Evolutionary conservation across 345 rosid species (phyloP), one percentile per base, ranked within the genome.

Genomic region (Adansonia digitata): DNA sequence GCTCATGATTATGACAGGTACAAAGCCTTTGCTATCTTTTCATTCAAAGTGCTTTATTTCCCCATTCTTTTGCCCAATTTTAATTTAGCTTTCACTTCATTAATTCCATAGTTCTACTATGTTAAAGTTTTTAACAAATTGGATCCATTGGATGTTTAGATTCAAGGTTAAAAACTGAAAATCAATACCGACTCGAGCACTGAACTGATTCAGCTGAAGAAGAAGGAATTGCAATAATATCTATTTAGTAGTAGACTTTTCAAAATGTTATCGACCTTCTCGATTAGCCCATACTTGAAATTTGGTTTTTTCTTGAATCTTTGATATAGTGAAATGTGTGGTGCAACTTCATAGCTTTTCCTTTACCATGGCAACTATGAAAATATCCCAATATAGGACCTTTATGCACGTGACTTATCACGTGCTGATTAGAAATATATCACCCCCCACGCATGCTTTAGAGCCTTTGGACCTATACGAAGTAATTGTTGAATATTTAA

Each of bases 1-100:
- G 83, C 86, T 14, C 92, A 80, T 56, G 93, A 92, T 69, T 69
- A 86, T 37, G 93, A 89, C 87, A 91, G 98, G 99, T 95, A 90
- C 27, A 35, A 72, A 39, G 45, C 61, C 61, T 46, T 5, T 0
- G 77, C 60, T 11, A 62, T 57, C 61, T 55, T 40, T 48, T 64
- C 35, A 5, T 10, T 26, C 10, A 13, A 31, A 34, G 55, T 27
- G 26, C 17, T 34, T 13, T 22, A 46, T 18, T 29, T 7, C 26
- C 72, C 5, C 7, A 7, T 26, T 45, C 6, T 15, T 37, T 13
- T 29, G n/a, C 17, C 29, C 40, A 10, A 12, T 24, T 13, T 68
- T 45, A 9, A 24, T 22, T 51, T 7, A 0, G 31, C 34, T 26
- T 26, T 45, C 45, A 15, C 17, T 51, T 34, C 42, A 49, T 51